Conservation (phyloP, 108 stramenopile genomes). For the Chaetoceros tenuissimus region DNA sequence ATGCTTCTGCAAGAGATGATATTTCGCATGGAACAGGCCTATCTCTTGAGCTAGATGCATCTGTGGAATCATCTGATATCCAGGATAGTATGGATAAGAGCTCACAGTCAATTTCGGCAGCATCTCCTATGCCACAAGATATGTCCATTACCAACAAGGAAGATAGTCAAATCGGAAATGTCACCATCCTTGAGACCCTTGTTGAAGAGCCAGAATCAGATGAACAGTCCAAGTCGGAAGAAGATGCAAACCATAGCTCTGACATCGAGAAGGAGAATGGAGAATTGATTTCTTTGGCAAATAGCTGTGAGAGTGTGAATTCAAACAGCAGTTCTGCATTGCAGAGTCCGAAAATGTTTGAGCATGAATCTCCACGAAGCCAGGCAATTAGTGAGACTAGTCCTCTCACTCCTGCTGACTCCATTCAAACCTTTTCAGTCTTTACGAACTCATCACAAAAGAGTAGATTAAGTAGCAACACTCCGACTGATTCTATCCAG, state of each 20-base stretch:
- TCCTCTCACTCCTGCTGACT: neutral
- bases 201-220: neutral
- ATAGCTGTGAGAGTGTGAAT: neutral
- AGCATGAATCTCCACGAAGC: neutral
- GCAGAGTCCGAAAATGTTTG: neutral
- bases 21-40: no score
- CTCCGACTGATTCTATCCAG: neutral
- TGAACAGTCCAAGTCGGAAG: neutral
- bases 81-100: no score
- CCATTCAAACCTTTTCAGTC: neutral
- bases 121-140: no score
- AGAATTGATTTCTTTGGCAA: neutral
- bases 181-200: neutral
- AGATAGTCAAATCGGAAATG: no score
- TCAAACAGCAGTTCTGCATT: neutral
- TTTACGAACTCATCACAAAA: neutral
- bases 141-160: no score
- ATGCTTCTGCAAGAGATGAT: no score
- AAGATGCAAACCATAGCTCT: neutral
- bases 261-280: neutral
- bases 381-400: neutral
- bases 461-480: neutral
- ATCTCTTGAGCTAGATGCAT: no score
- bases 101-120: no score
- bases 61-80: no score